Percentiles rank a stretch among this genome's conserved stretches.
phyloP scores from a whole-genome alignment of 148 eudicot genomes.

The Drosera capensis region DNA sequence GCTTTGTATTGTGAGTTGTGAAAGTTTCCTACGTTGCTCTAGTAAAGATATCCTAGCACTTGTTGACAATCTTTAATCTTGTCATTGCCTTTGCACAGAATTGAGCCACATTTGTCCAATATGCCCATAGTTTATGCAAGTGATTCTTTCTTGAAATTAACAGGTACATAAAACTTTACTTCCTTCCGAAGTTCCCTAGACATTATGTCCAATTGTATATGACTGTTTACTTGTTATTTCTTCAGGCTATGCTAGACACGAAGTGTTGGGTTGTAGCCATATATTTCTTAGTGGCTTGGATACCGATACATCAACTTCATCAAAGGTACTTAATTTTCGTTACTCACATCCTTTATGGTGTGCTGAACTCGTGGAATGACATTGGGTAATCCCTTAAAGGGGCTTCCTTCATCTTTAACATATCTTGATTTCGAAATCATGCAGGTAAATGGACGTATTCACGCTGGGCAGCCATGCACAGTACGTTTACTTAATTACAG shows the following conservation, averaged over 20 bases:
- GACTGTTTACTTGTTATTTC: neutral
- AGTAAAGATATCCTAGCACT: neutral
- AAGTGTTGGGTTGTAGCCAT: conserved; percentile 61
- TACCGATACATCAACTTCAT: conserved; percentile 38
- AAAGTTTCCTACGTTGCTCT: conserved; percentile 11
- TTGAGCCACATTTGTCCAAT: conserved; percentile 47
- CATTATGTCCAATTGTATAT: too few species aligned
- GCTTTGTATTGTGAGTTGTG: conserved; percentile 96
- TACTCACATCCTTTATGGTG: neutral
- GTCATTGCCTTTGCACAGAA: conserved; percentile 31
- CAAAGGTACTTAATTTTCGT: conserved; percentile 29
- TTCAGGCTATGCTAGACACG: conserved; percentile 65
- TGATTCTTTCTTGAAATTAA: conserved; percentile 60
- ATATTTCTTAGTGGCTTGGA: conserved; percentile 51
- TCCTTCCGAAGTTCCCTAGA: neutral
- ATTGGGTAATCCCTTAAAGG: too few species aligned
- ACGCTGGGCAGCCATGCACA: conserved; percentile 37
- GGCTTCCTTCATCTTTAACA: too few species aligned
- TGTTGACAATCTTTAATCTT: conserved; percentile 8
- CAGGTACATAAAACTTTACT: conserved; percentile 30
- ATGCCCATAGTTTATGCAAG: conserved; percentile 88
- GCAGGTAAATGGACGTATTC: conserved; percentile 57
- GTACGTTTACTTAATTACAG: conserved; percentile 66
- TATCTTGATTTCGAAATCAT: too few species aligned
- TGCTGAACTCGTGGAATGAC: too few species aligned